These are phyloP conservation scores for Diplocarpon mali DNA, from an alignment of 2,329 filamentous ascomycete genomes.

Conservation along the genomic window DNA sequence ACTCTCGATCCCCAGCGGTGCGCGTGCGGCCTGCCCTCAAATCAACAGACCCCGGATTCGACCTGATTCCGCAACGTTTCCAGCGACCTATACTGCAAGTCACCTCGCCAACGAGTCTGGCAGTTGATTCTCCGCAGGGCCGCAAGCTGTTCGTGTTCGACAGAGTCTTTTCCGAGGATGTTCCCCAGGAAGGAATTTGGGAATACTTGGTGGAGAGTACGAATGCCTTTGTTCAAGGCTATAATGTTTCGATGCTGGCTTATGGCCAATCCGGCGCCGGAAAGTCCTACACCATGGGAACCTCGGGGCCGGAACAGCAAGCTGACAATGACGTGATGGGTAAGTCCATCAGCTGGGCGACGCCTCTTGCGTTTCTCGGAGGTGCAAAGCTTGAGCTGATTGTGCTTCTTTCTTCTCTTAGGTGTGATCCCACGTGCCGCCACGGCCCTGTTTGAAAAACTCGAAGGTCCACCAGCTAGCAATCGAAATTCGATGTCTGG, in stretches of 20 bases:
- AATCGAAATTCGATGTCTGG: conserved; percentile 64
- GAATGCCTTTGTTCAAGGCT: conserved; percentile 81
- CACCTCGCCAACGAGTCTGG: conserved; percentile 70
- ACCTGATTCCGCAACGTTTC: conserved; percentile 91
- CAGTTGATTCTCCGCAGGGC: conserved; percentile 84
- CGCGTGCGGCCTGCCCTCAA: conserved; percentile 82
- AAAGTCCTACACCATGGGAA: conserved; percentile 99
- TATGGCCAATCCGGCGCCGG: conserved; percentile 97
- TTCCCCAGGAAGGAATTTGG: conserved; percentile 83
- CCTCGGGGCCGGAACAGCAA: conserved; percentile 74
- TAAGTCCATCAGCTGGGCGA: conserved; percentile 35
- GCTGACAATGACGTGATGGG: conserved; percentile 62
- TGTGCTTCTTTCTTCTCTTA: conserved; percentile 27
- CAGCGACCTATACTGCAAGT: conserved; percentile 88
- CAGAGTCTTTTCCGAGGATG: conserved; percentile 76
- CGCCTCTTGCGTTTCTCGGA: too few relatives aligned
- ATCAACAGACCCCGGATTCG: conserved; percentile 78
- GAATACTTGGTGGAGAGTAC: conserved; percentile 89
- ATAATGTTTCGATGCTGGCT: conserved; percentile 94
- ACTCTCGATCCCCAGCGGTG: conserved; percentile 50
- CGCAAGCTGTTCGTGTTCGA: conserved; percentile 96
- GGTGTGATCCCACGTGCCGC: conserved; percentile 94
- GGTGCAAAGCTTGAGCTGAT: conserved; percentile 11
- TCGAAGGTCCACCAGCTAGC: conserved; percentile 44
- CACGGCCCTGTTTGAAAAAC: conserved; percentile 73